Conservation (phyloP, 352 stramenopile species). For the Phytophthora nicotianae region DNA sequence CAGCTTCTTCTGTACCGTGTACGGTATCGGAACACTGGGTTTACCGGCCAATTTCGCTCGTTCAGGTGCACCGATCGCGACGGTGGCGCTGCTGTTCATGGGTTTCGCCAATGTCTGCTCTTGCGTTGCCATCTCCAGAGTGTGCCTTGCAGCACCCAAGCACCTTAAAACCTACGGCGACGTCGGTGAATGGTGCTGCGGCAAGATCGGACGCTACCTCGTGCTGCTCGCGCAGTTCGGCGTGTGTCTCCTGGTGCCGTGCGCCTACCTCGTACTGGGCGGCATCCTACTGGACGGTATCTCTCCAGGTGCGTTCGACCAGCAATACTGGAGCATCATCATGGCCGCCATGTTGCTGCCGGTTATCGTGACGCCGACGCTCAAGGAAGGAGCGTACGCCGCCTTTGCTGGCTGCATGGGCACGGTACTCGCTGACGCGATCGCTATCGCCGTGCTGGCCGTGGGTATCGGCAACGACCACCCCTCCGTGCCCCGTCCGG, state of each 20-base stretch:
- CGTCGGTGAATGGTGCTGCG: slow-evolving; percentile 64
- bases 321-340: slow-evolving; percentile 63
- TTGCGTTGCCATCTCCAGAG: slow-evolving; percentile 58
- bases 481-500: slow-evolving; percentile 38
- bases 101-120: slow-evolving; percentile 65
- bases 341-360: slow-evolving; percentile 60
- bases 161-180: slow-evolving; percentile 67
- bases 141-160: slow-evolving; percentile 60
- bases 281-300: slow-evolving; percentile 61
- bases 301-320: slow-evolving; percentile 50
- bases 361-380: slow-evolving; percentile 59
- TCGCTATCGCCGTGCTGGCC: slow-evolving; percentile 48
- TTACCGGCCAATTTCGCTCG: slow-evolving; percentile 69
- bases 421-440: slow-evolving; percentile 59
- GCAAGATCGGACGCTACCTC: slow-evolving; percentile 49
- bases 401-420: slow-evolving; percentile 62
- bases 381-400: slow-evolving; percentile 61
- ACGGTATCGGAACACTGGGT: slow-evolving; percentile 68
- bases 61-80: slow-evolving; percentile 49
- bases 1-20: slow-evolving; percentile 72
- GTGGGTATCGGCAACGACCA: slow-evolving; percentile 49
- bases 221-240: slow-evolving; percentile 61
- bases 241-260: slow-evolving; percentile 60
- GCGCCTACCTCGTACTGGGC: slow-evolving; percentile 64
- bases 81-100: slow-evolving; percentile 64